Base-by-base conservation (phyloP, 345 rosid species). In the Turritis glabra region DNA sequence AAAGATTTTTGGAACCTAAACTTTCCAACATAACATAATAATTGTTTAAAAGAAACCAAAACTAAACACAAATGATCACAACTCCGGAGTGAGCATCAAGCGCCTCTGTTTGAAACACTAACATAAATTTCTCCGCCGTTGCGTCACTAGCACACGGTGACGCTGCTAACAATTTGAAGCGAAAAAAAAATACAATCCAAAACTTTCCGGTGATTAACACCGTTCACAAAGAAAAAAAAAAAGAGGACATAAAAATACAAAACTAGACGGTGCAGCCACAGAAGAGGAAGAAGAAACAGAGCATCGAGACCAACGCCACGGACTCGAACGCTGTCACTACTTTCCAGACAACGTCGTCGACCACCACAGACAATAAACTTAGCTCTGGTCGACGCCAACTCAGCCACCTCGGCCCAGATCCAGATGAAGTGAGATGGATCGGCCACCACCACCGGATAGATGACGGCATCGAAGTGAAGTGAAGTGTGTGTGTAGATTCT, bases 251-350 rank as follows among this genome's bases (percentile, higher is more conserved):
- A 12, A 26, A 30, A 61, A 25, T 4, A 33, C 10, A 14, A 60
- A 46, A 51, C 77, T 64, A 92, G 61, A 92, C 59, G 2, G 97
- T 90, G 72, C 98, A 90, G 66, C 98, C 98, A 66, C 87, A 93
- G 76, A 89, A 86, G 76, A 93, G 89, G 71, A 90, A 89, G 88
- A 86, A 93, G 86, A 93, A 90, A 71, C 93, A 79, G 52, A 93
- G 83, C 91, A 90, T 89, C 22, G 98, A 93, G 50, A 93, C 88
- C 30, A 93, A 85, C 7, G 96, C 98, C 56, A 90, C 89, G 0
- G 98, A 92, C 80, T 92, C 98, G 30, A 92, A 80, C 47, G 85
- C 98, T 18, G 85, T 86, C 19, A 89, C 85, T 43, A 93, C 71
- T 46, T 82, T 78, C 98, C 98, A 90, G 3, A 90, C 18, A 33